Percentiles rank a stretch among this genome's conserved stretches.
These are phyloP conservation scores for Rhizoclosmatium sp. DNA, from an alignment of 192 early-diverging fungal genomes.

Conservation along the genomic window DNA sequence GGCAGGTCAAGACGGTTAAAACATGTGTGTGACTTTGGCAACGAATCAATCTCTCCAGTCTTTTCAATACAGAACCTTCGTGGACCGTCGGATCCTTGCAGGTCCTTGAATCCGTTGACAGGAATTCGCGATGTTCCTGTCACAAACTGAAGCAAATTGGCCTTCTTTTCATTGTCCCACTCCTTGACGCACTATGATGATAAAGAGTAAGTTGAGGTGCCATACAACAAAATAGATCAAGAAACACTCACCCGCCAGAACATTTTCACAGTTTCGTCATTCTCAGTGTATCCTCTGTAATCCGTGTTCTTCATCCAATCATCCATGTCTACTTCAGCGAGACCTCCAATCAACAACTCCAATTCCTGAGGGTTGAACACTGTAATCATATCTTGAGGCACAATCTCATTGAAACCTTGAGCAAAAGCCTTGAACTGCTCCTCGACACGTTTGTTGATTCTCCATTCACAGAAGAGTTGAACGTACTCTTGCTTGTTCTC, in stretches of 20 bases:
- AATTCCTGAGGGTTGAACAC: slow-evolving; percentile 99
- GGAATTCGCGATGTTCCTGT: slow-evolving; percentile 98
- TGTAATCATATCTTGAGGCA: slow-evolving; percentile 92
- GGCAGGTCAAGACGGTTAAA: slow-evolving; percentile 98
- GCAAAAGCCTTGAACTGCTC: slow-evolving; percentile 97
- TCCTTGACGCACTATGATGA: slow-evolving; percentile 69
- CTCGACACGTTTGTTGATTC: slow-evolving; percentile 87
- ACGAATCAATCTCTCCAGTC: slow-evolving; percentile 79
- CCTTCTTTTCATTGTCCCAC: slow-evolving; percentile 94
- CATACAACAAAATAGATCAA: not conserved
- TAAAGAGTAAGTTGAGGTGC: not conserved
- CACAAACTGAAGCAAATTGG: slow-evolving; percentile 94
- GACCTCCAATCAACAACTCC: slow-evolving; percentile 96
- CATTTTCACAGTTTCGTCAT: slow-evolving; percentile 93
- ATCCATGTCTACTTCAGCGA: slow-evolving; percentile 95
- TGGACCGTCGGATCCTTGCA: slow-evolving; percentile 97
- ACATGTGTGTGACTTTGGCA: slow-evolving; percentile 97
- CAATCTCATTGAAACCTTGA: slow-evolving; percentile 93
- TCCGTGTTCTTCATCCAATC: slow-evolving; percentile 99
- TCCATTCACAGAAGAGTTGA: slow-evolving; percentile 87
- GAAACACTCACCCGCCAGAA: slow-evolving; percentile 82
- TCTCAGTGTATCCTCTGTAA: slow-evolving; percentile 96
- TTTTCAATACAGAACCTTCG: slow-evolving; percentile 96
- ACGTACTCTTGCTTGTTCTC: slow-evolving; percentile 98
- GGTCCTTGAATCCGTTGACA: slow-evolving; percentile 98